Evolutionary conservation across 768 basidiomycete genomes (phyloP), one percentile per base, ranked within the genome.

Genomic region (Cyathus striatus): DNA sequence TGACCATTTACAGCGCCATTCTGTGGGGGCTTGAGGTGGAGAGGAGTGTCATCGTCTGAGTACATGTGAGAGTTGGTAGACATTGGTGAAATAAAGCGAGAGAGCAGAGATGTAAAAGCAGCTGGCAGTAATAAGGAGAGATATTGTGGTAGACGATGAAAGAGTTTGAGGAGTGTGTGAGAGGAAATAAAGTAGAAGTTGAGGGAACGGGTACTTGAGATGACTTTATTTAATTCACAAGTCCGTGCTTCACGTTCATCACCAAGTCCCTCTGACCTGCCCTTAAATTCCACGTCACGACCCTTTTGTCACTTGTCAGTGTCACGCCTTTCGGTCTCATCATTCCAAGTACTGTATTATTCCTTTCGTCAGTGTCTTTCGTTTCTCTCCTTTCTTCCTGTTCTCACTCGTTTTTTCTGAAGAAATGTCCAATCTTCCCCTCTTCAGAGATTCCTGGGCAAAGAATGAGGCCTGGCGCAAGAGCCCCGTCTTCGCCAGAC

Each of bases 361-460:
- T 9, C 10, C 7, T 7, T 18, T 9, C 17, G 35, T 36, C 35
- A 7, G 7, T 18, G 7, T 18, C 6, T 6, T 12, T 7, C 20
- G 35, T 36, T 17, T 37, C 26, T 38, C 13, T 7, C 35, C 39
- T 34, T 34, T 40, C 38, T 12, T 20, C 25, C 37, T 42, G 33
- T 45, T 23, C 12, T 18, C 17, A 24, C 16, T 41, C 27, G 27
- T 9, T n/a, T 30, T n/a, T n/a, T 30, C n/a, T 30, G 27, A 7
- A 30, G 27, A 30, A 30, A 86, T 87, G 81, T 55, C 78, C 40
- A 78, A 76, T 48, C 72, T 70, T 42, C 84, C 82, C n/a, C 69
- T 88, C 42, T 93, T 83, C 58, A 83, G 90, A 63, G 93, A 96
- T 61, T 91, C 92, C 40, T 96, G 93, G 93, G 89, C 90, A 17